phyloP scores from a whole-genome alignment of 108 stramenopile species.

The Cyclotella kingstonii region DNA sequence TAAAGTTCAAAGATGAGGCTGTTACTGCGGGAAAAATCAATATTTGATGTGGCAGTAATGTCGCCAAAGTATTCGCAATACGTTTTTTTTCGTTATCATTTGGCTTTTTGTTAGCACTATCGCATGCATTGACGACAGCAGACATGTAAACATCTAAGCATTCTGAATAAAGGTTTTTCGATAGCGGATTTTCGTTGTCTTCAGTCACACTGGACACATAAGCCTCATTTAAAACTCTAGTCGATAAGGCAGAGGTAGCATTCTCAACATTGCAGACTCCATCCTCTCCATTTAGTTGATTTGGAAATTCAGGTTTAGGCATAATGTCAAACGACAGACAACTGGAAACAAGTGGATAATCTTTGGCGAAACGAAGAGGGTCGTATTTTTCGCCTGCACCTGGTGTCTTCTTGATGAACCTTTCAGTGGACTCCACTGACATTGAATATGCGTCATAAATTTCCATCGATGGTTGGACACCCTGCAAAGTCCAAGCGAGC shows the following conservation, averaged over 20 bases:
- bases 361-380: conserved; percentile 34
- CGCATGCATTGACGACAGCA: conserved; percentile 59
- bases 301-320: conserved; percentile 11
- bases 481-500: conserved; percentile 70
- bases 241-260: conserved; percentile 14
- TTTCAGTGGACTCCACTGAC: conserved; percentile 53
- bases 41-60: conserved; percentile 55
- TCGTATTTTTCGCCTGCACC: conserved; percentile 17
- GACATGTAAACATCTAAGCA: conserved; percentile 65
- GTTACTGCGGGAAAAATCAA: conserved; percentile 53
- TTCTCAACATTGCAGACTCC: conserved; percentile 3
- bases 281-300: conserved; percentile 6
- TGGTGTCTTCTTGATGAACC: conserved; percentile 19
- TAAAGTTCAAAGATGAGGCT: conserved; percentile 49
- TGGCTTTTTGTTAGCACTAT: conserved; percentile 62
- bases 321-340: conserved; percentile 60
- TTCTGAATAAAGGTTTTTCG: conserved; percentile 48
- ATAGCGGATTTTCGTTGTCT: conserved; percentile 4
- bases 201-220: conserved; percentile 46
- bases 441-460: conserved; percentile 45
- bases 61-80: conserved; percentile 48
- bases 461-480: conserved; percentile 41
- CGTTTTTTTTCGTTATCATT: conserved; percentile 63
- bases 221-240: conserved; percentile 64
- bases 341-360: conserved; percentile 72